These are phyloP conservation scores for Clathrospora elynae DNA, from an alignment of 2,329 filamentous ascomycete species.

Conservation along the genomic window DNA sequence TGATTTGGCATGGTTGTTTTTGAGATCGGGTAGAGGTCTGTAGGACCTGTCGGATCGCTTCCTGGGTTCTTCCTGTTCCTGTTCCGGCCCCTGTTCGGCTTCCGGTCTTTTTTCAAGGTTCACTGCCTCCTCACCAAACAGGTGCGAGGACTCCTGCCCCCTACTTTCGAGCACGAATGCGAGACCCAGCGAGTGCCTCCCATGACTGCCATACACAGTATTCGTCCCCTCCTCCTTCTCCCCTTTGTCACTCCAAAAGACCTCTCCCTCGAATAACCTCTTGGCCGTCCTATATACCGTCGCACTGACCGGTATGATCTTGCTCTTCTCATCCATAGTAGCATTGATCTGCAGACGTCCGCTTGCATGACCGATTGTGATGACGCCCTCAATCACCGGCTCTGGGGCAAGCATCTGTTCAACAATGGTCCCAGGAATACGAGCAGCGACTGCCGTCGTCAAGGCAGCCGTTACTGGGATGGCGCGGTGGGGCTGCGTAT, in stretches of 20 bases:
- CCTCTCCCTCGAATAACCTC: constrained; percentile 45
- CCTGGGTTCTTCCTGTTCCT: neutral
- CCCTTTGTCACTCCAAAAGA: constrained; percentile 28
- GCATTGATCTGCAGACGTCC: constrained; percentile 47
- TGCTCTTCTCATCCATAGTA: constrained; percentile 34
- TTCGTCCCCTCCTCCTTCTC: neutral
- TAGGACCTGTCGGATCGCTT: no score
- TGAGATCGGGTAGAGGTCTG: neutral
- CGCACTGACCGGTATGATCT: constrained; percentile 29
- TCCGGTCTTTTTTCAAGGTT: constrained; percentile 6
- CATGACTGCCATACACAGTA: constrained; percentile 9
- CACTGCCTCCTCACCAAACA: constrained; percentile 13
- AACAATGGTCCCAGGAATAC: constrained; percentile 46
- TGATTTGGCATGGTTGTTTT: neutral
- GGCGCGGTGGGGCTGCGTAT: constrained; percentile 52
- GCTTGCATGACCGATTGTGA: constrained; percentile 50
- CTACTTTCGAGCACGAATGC: constrained; percentile 25
- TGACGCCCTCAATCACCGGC: constrained; percentile 31
- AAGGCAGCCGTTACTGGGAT: constrained; percentile 52
- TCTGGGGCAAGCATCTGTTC: constrained; percentile 36
- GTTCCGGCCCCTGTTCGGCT: neutral
- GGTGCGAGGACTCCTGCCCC: constrained; percentile 15
- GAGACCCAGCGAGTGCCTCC: constrained; percentile 29
- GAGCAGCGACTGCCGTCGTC: constrained; percentile 50
- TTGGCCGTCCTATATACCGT: constrained; percentile 48